Percentiles rank a stretch among this genome's conserved stretches.
These are phyloP conservation scores for Podospora australis DNA, from an alignment of 495 filamentous ascomycete genomes.

Conservation along the genomic window DNA sequence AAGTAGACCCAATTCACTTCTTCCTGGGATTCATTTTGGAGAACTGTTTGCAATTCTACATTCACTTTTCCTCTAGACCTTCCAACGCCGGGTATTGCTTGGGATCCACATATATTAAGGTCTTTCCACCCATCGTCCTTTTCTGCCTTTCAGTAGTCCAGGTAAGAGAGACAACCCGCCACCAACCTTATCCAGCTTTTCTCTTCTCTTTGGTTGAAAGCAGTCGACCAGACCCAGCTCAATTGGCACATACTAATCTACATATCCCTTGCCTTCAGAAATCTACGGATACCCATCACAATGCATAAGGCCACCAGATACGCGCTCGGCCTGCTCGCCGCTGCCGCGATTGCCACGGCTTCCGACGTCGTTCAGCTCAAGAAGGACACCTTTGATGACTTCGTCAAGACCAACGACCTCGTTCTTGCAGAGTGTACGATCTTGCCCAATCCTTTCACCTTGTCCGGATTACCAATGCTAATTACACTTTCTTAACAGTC, in stretches of 20 bases:
- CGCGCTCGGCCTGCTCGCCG: conserved; percentile 53
- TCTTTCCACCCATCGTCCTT: conserved; percentile 7
- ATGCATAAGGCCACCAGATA: conserved; percentile 29
- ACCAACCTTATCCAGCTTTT: background rate
- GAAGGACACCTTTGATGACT: conserved; percentile 77
- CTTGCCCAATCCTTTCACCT: background rate
- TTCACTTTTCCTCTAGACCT: conserved; percentile 1
- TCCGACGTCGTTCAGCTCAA: conserved; percentile 82
- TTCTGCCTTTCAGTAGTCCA: conserved; percentile 24
- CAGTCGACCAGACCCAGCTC: no score
- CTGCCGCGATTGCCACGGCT: conserved; percentile 53
- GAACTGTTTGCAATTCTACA: conserved; percentile 8
- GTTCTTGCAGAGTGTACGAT: conserved; percentile 72
- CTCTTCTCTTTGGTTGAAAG: background rate
- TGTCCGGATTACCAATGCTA: conserved; percentile 8
- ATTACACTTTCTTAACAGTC: conserved; percentile 36
- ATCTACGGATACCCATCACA: conserved; percentile 7
- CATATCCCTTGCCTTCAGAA: conserved; percentile 3
- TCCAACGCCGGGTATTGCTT: conserved; percentile 4
- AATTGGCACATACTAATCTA: conserved; percentile 1
- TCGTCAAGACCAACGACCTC: conserved; percentile 77
- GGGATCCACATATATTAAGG: conserved; percentile 13
- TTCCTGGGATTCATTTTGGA: conserved; percentile 8
- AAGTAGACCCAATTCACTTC: conserved; percentile 17
- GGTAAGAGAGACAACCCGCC: conserved; percentile 16